These are phyloP conservation scores for Pistacia atlantica DNA, from an alignment of 345 rosid genomes.

Conservation along the genomic window DNA sequence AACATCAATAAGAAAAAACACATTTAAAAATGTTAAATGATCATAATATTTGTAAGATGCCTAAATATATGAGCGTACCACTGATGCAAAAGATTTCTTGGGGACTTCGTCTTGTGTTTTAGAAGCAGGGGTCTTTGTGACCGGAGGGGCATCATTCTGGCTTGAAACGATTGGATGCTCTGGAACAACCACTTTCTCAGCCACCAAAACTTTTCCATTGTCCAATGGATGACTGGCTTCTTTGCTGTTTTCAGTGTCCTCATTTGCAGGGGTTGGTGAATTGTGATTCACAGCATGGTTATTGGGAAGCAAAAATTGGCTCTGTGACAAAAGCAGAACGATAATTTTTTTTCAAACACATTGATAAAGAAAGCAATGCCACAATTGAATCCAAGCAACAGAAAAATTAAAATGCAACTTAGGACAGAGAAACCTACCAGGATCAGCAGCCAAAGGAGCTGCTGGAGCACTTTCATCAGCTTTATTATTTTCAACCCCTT, in stretches of 20 bases:
- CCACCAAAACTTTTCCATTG: slow-evolving; percentile 30
- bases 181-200: slow-evolving; percentile 31
- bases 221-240: slow-evolving; percentile 32
- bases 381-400: not conserved
- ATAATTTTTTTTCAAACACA: not conserved
- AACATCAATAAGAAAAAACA: not conserved
- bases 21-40: not conserved
- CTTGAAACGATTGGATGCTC: slow-evolving; percentile 12
- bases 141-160: slow-evolving; percentile 23
- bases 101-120: slow-evolving; percentile 39
- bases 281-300: slow-evolving; percentile 19
- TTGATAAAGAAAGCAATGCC: not conserved
- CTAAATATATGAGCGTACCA: slow-evolving; percentile 38
- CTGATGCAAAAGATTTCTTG: slow-evolving; percentile 62
- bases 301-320: slow-evolving; percentile 20
- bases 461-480: slow-evolving; percentile 30
- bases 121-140: slow-evolving; percentile 27
- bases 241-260: slow-evolving; percentile 14
- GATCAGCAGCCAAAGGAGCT: slow-evolving; percentile 33
- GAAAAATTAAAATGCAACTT: slow-evolving; percentile 4
- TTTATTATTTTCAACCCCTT: slow-evolving; percentile 25
- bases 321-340: slow-evolving; percentile 34
- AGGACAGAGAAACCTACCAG: slow-evolving; percentile 33
- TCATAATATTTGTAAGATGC: not conserved
- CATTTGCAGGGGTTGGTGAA: slow-evolving; percentile 14